Conservation (phyloP, 2,329 filamentous ascomycete species). For the Trichoderma gracile region DNA sequence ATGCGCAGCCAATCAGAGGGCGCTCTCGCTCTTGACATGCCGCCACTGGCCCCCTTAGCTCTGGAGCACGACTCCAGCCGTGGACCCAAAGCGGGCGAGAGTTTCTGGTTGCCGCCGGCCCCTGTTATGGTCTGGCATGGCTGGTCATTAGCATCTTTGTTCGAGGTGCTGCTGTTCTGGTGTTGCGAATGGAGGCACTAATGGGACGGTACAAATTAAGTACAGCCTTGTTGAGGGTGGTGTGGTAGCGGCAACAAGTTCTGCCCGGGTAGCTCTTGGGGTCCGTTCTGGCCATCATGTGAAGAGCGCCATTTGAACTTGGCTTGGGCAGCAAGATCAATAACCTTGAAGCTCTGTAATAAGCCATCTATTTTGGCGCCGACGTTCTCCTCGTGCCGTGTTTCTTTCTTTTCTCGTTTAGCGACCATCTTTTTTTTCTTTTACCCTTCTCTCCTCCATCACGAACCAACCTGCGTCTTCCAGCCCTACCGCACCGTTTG, state of each 20-base stretch:
- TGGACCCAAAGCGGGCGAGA: conserved; percentile 3
- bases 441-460: not conserved
- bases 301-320: conserved; percentile 5
- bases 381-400: not conserved
- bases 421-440: not conserved
- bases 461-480: not conserved
- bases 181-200: not conserved
- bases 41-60: conserved; percentile 23
- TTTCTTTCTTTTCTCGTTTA: conserved; percentile 8
- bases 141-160: not conserved
- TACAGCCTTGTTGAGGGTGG: not conserved
- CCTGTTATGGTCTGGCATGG: conserved; percentile 1
- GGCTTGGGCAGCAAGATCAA: conserved; percentile 7
- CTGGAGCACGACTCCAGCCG: conserved; percentile 3
- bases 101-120: conserved; percentile 19
- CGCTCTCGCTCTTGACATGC: conserved; percentile 17
- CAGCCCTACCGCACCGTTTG: not conserved
- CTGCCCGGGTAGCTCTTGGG: not conserved
- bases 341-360: not conserved
- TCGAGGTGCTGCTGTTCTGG: not conserved
- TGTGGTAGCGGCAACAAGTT: not conserved
- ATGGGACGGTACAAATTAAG: not conserved
- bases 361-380: conserved; percentile 1
- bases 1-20: conserved; percentile 23
- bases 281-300: not conserved